Evolutionary conservation across 1,284 basidiomycete genomes (phyloP).

Genomic region (Ustilago loliicola): DNA sequence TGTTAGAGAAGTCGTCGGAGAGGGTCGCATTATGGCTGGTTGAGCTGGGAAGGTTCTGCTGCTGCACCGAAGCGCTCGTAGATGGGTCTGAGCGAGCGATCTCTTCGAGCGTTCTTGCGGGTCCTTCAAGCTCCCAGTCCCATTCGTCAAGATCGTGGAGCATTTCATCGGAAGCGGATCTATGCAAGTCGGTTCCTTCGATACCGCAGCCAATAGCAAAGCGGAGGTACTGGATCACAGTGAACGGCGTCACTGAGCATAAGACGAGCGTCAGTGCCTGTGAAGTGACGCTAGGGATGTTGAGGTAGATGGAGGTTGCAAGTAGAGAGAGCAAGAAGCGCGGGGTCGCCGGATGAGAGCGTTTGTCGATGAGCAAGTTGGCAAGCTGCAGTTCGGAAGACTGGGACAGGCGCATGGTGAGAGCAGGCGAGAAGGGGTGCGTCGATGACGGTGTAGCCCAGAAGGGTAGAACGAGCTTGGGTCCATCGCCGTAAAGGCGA

Average conservation of each 20-base stretch:
- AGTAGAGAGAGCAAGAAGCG: conserved; percentile 86
- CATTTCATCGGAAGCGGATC: conserved; percentile 43
- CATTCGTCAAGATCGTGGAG: conserved; percentile 47
- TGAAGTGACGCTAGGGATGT: conserved; percentile 81
- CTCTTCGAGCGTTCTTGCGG: conserved; percentile 72
- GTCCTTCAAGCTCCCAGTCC: conserved; percentile 73
- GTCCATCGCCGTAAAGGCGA: conserved; percentile 61
- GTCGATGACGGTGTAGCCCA: conserved; percentile 54
- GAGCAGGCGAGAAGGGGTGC: conserved; percentile 76
- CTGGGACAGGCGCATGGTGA: conserved; percentile 72
- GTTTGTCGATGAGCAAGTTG: conserved; percentile 44
- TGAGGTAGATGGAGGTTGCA: conserved; percentile 87
- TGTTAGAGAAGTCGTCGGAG: conserved; percentile 22
- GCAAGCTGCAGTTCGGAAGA: conserved; percentile 72
- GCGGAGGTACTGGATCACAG: conserved; percentile 81
- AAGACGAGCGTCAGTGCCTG: conserved; percentile 81
- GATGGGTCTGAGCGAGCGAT: conserved; percentile 32
- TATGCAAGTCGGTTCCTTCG: conserved; percentile 71
- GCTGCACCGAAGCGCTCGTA: conserved; percentile 2
- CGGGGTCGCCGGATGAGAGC: conserved; percentile 80
- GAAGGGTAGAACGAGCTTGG: conserved; percentile 57
- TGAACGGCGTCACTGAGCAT: conserved; percentile 82
- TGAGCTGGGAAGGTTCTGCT: not conserved
- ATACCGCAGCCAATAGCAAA: conserved; percentile 86
- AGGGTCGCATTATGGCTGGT: not conserved